Conservation (phyloP, 2,329 filamentous ascomycete species). For the Paraconiothyrium sp. region DNA sequence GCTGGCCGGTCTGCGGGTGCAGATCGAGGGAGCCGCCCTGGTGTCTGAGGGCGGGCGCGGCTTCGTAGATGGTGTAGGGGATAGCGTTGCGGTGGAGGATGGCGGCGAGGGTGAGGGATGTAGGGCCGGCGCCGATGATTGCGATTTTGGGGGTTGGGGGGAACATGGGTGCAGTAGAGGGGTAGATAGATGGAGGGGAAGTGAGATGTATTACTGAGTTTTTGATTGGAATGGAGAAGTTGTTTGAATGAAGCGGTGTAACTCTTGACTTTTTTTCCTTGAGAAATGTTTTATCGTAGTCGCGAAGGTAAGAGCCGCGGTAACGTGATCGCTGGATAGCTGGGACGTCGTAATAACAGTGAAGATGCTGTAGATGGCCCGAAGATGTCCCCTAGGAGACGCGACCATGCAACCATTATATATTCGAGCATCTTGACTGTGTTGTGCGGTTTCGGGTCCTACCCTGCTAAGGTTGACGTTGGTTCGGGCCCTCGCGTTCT, state of each 20-base stretch:
- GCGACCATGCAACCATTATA: not conserved
- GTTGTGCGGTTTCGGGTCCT: slow-evolving; percentile 3
- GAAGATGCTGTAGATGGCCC: not conserved
- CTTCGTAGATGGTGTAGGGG: slow-evolving; percentile 60
- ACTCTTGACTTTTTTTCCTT: not conserved
- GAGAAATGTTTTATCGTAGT: not conserved
- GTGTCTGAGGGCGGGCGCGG: slow-evolving; percentile 44
- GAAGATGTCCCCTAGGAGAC: too few species aligned
- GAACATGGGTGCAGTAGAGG: not conserved
- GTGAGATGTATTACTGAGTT: not conserved
- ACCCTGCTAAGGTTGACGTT: not conserved
- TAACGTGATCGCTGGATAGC: not conserved
- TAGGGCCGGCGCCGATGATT: slow-evolving; percentile 52
- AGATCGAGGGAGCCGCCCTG: slow-evolving; percentile 59
- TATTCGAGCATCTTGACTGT: not conserved
- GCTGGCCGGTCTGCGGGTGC: slow-evolving; percentile 61
- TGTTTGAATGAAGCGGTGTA: not conserved
- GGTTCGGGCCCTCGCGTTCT: slow-evolving; percentile 3
- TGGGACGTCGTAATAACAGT: not conserved
- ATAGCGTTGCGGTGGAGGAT: slow-evolving; percentile 61
- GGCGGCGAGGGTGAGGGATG: slow-evolving; percentile 62
- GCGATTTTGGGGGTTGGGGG: slow-evolving; percentile 38
- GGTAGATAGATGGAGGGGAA: not conserved
- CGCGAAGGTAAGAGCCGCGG: not conserved
- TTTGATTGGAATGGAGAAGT: not conserved